Evolutionary conservation across 805 yeast species (phyloP), one percentile per base, ranked within the genome.

Genomic region (Monosporozyma yasuniensis): DNA sequence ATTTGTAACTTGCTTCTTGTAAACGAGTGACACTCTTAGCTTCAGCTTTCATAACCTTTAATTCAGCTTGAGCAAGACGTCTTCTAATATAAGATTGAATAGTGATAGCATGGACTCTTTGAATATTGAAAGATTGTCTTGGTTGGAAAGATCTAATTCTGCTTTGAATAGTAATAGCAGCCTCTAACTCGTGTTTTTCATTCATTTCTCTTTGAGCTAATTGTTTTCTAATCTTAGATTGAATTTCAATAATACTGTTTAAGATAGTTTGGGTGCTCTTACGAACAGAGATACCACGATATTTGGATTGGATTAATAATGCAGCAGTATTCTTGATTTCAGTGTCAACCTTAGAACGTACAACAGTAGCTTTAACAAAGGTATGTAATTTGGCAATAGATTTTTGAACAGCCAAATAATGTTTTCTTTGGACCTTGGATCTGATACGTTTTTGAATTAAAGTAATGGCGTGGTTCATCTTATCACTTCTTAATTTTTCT

Each of bases 11-110:
- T 38, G 87, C 95, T 66, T 91, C 96, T 68, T 87, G 81, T 72
- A 87, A 77, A 63, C 84, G 95, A 64, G 84, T 83, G 43, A 88
- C 95, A 14, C 96, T 87, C 65, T 87, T 87, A 28, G 97, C 96
- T 56, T 93, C 98, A n/a, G 76, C 76, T 64, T 80, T 86, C 66
- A 88, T 73, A 50, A 73, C 69, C 54, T 72, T 70, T 58, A 87
- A 78, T 64, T 84, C 83, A 47, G 71, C 71, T 54, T 72, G 72
- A 23, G 99, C 99, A 52, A 74, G 69, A 53, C 78, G 80, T 61
- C 93, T 80, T 72, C 99, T 81, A 54, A 83, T 72, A 58, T 81
- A 75, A 43, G 90, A 79, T 68, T 93, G 99, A 32, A 87, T 79
- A 50, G 79, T 72, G 46, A 87, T 76, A 42, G 88, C 79, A 25